Evolutionary conservation across 768 basidiomycete genomes (phyloP).

Genomic region (Galerina marginata): DNA sequence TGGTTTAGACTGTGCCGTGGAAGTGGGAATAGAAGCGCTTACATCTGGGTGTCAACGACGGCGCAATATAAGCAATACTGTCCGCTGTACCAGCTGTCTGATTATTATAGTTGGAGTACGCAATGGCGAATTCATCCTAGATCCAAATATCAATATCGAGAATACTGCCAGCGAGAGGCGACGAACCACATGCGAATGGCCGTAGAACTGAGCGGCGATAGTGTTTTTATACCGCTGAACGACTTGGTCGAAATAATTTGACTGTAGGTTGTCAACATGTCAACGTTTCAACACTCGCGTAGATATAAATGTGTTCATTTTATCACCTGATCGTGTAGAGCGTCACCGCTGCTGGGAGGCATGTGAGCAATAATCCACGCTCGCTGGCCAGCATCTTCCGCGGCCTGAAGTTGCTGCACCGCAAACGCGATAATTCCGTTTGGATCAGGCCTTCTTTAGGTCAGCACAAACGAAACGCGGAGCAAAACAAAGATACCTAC

Average conservation of each 20-base stretch:
- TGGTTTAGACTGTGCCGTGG: neutral
- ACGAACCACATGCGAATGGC: slow-evolving; percentile 53
- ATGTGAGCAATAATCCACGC: slow-evolving; percentile 70
- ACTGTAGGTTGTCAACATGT: slow-evolving; percentile 35
- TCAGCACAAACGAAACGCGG: neutral
- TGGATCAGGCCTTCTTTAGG: slow-evolving; percentile 48
- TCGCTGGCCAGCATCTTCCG: slow-evolving; percentile 63
- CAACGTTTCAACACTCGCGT: slow-evolving; percentile 1
- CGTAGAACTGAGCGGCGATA: slow-evolving; percentile 66
- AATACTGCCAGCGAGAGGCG: neutral
- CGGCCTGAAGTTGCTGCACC: slow-evolving; percentile 57
- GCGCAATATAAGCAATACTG: slow-evolving; percentile 54
- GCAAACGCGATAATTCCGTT: slow-evolving; percentile 64
- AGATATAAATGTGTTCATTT: neutral
- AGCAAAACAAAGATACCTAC: slow-evolving; percentile 34
- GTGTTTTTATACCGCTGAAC: slow-evolving; percentile 63
- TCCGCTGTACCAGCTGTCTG: slow-evolving; percentile 50
- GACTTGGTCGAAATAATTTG: slow-evolving; percentile 68
- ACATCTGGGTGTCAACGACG: slow-evolving; percentile 65
- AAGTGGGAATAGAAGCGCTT: slow-evolving; percentile 17
- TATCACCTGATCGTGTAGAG: slow-evolving; percentile 54
- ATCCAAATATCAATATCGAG: neutral
- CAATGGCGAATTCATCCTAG: slow-evolving; percentile 64
- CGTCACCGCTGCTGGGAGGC: slow-evolving; percentile 54
- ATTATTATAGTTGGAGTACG: slow-evolving; percentile 58